Evolutionary conservation across 306 rosid species (phyloP).

Genomic region (Vigna mungo): DNA sequence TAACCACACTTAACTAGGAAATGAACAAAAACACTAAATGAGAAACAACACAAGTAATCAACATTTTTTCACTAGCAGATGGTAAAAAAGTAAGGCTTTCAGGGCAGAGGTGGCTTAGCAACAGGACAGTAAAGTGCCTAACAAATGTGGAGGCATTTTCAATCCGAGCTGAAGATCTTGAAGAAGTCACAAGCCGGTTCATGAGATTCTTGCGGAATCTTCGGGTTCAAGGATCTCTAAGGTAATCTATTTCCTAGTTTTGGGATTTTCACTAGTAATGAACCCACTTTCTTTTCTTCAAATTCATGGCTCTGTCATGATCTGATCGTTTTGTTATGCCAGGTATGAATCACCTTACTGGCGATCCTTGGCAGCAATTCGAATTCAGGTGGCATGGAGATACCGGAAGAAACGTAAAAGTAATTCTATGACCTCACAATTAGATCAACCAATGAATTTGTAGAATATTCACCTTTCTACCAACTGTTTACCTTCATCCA

Average conservation of each 20-base stretch:
- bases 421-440: constrained; percentile 40
- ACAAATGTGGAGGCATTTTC: constrained; percentile 85
- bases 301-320: not conserved
- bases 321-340: not conserved
- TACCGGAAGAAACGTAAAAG: constrained; percentile 60
- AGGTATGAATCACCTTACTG: constrained; percentile 86
- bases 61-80: constrained; percentile 51
- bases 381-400: constrained; percentile 88
- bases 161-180: constrained; percentile 68
- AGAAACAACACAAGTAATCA: constrained; percentile 2
- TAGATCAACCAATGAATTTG: constrained; percentile 10
- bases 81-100: constrained; percentile 62
- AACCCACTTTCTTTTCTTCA: not conserved
- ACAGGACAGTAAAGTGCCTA: constrained; percentile 69
- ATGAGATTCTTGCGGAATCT: constrained; percentile 72
- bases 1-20: not conserved
- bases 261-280: not conserved
- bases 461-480: not conserved
- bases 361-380: constrained; percentile 73
- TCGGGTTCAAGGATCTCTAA: constrained; percentile 81
- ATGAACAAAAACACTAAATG: not conserved
- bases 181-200: constrained; percentile 75
- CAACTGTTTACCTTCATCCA: too few species aligned
- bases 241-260: constrained; percentile 50
- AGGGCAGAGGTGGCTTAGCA: constrained; percentile 51